Percentiles rank a stretch among this genome's conserved stretches.
Conservation (phyloP, 495 filamentous ascomycete genomes). For the Penicillium coprophilum region DNA sequence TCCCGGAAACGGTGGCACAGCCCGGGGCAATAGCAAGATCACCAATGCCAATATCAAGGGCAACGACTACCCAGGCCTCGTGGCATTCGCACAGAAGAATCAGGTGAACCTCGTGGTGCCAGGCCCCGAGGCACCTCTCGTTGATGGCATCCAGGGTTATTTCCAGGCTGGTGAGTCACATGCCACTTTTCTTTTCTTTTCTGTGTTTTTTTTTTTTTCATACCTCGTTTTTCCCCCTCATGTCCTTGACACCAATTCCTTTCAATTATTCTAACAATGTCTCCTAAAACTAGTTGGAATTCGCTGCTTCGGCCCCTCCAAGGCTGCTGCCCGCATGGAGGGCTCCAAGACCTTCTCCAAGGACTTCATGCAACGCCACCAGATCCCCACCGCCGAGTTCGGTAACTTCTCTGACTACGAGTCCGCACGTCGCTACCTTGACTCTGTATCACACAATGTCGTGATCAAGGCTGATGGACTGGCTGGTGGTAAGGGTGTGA, state of each 20-base stretch:
- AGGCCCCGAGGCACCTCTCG: slow-evolving; percentile 91
- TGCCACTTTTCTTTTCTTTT: neutral
- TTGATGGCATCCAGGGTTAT: slow-evolving; percentile 81
- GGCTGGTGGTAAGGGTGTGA: slow-evolving; percentile 89
- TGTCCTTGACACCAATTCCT: neutral
- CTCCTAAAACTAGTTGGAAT: slow-evolving; percentile 58
- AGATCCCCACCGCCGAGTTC: slow-evolving; percentile 88
- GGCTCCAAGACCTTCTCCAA: slow-evolving; percentile 96
- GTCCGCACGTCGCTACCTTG: slow-evolving; percentile 71
- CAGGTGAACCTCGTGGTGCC: slow-evolving; percentile 82
- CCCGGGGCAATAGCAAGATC: slow-evolving; percentile 61
- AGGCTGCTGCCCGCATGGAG: slow-evolving; percentile 86
- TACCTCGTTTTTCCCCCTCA: neutral
- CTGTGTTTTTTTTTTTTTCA: neutral
- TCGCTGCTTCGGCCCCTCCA: slow-evolving; percentile 81
- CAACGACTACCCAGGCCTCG: slow-evolving; percentile 74
- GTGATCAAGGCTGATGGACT: slow-evolving; percentile 88
- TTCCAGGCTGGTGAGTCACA: slow-evolving; percentile 60
- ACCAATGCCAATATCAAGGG: slow-evolving; percentile 69
- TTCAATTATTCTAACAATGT: slow-evolving; percentile 16
- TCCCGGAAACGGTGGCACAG: slow-evolving; percentile 89
- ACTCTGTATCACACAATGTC: slow-evolving; percentile 68
- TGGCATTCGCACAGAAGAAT: slow-evolving; percentile 69
- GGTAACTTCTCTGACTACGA: slow-evolving; percentile 84
- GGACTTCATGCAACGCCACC: slow-evolving; percentile 92